Conservation (phyloP, 768 basidiomycete genomes). For the Suillus variegatus region DNA sequence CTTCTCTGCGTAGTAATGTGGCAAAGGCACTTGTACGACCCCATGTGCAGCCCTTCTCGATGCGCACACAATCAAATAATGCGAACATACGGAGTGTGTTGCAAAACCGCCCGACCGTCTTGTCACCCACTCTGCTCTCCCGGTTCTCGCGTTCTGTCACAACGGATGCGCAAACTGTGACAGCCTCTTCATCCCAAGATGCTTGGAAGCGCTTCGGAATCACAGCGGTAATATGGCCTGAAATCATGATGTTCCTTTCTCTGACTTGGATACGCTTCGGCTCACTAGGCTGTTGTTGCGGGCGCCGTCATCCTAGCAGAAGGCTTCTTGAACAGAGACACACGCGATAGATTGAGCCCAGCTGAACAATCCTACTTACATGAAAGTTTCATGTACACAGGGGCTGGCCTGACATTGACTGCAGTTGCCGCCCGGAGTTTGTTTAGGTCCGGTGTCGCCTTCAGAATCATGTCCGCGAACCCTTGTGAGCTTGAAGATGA, state of each 20-base stretch:
- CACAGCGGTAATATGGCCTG: conserved; percentile 46
- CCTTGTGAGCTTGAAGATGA: conserved; percentile 56
- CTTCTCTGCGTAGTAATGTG: conserved; percentile 20
- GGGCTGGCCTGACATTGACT: conserved; percentile 73
- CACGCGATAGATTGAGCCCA: conserved; percentile 61
- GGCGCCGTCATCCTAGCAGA: conserved; percentile 67
- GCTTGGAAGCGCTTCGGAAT: conserved; percentile 53
- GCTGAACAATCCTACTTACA: conserved; percentile 72
- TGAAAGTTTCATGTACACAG: conserved; percentile 82
- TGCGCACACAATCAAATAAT: conserved; percentile 28
- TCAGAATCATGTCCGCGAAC: conserved; percentile 80
- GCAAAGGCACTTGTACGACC: conserved; percentile 23
- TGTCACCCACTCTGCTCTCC: conserved; percentile 24
- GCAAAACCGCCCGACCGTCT: conserved; percentile 28
- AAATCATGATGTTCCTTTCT: background rate
- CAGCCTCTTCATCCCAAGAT: conserved; percentile 40
- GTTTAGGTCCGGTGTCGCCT: conserved; percentile 67
- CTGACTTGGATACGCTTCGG: background rate
- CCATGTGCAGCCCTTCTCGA: conserved; percentile 21
- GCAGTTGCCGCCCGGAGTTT: conserved; percentile 79
- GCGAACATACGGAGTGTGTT: conserved; percentile 30
- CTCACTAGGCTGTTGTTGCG: conserved; percentile 64
- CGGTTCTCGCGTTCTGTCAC: conserved; percentile 47
- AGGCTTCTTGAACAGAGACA: conserved; percentile 75
- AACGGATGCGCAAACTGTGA: conserved; percentile 44